Evolutionary conservation across 192 early-diverging fungal species (phyloP).

Genomic region (Linnemannia exigua): DNA sequence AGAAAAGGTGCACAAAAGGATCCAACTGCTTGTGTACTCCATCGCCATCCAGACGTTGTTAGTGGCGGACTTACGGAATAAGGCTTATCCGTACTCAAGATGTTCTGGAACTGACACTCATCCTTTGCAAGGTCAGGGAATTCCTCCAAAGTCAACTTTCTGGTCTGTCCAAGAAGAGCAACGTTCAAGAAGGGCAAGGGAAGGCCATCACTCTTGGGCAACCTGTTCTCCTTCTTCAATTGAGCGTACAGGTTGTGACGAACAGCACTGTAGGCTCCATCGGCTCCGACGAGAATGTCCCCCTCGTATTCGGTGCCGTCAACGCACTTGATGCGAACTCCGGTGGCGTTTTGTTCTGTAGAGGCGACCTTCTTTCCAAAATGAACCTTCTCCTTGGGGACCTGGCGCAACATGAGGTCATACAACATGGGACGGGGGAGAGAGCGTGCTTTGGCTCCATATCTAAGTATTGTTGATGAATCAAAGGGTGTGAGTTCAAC

Average conservation of each 20-base stretch:
- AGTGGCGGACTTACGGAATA: background rate
- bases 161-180: conserved; percentile 21
- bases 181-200: background rate
- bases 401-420: background rate
- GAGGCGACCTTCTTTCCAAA: conserved; percentile 19
- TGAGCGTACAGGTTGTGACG: conserved; percentile 21
- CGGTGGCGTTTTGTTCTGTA: conserved; percentile 7
- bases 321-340: conserved; percentile 18
- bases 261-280: conserved; percentile 37
- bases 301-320: conserved; percentile 24
- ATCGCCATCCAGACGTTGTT: too few species aligned
- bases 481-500: too few species aligned
- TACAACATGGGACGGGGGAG: conserved; percentile 17
- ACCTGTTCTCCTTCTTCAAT: background rate
- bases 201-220: background rate
- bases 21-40: too few species aligned
- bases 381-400: conserved; percentile 17
- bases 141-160: background rate
- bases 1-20: too few species aligned
- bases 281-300: conserved; percentile 45
- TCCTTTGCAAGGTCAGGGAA: background rate
- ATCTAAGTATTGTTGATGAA: background rate
- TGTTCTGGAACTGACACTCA: background rate
- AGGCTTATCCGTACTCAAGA: conserved; percentile 2
- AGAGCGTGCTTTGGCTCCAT: background rate